These are phyloP conservation scores for Camelina neglecta DNA, from an alignment of 345 rosid species.

Conservation along the genomic window DNA sequence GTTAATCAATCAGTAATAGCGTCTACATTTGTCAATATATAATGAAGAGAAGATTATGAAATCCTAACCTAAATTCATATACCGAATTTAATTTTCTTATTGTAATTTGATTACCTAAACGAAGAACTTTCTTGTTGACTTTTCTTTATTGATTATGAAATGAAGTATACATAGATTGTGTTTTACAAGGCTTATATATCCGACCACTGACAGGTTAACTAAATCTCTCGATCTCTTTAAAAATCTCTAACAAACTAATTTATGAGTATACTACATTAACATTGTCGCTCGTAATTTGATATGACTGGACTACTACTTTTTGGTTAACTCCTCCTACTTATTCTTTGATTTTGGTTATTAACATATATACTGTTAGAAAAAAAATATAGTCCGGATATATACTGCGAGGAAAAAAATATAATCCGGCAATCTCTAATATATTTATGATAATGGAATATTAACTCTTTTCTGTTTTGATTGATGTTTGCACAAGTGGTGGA, in stretches of 20 bases:
- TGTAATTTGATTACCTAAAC: too few relatives aligned
- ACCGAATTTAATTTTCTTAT: too few relatives aligned
- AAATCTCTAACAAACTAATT: too few relatives aligned
- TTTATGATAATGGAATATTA: not conserved
- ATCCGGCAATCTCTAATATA: not conserved
- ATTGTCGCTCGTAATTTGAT: not conserved
- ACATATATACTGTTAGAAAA: not conserved
- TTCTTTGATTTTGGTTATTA: not conserved
- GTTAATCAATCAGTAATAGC: too few relatives aligned
- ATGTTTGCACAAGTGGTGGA: not conserved
- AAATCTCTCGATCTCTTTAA: too few relatives aligned
- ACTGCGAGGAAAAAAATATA: not conserved
- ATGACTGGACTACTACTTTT: not conserved
- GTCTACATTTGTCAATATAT: not conserved
- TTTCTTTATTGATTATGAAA: too few relatives aligned
- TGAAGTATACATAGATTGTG: too few relatives aligned
- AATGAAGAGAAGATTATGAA: not conserved
- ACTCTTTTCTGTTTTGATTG: not conserved
- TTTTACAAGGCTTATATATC: too few relatives aligned
- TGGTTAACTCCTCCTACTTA: conserved; percentile 4
- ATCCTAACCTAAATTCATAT: not conserved
- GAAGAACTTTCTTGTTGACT: too few relatives aligned
- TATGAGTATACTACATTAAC: too few relatives aligned
- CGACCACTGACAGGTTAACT: too few relatives aligned
- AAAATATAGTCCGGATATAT: not conserved